phyloP scores from a whole-genome alignment of 495 filamentous ascomycete species.

The Penicillium antarcticum region DNA sequence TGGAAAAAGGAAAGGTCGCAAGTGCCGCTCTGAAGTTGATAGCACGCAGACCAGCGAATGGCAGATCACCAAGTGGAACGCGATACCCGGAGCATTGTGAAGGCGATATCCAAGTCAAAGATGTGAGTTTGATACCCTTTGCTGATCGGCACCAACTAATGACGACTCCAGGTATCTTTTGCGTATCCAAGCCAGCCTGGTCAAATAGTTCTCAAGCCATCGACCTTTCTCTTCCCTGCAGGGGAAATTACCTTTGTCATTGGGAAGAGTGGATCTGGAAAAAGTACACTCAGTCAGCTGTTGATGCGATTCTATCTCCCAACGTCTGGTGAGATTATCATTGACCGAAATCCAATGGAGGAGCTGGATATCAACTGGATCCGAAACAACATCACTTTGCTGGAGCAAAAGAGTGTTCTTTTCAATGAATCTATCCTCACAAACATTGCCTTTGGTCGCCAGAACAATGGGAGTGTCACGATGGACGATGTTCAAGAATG shows the following conservation, averaged over 20 bases:
- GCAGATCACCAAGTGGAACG: conserved; percentile 16
- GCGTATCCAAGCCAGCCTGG: conserved; percentile 74
- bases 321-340: conserved; percentile 57
- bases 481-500: conserved; percentile 51
- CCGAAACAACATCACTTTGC: conserved; percentile 71
- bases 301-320: conserved; percentile 74
- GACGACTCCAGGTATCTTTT: conserved; percentile 59
- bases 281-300: conserved; percentile 83
- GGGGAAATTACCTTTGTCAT: conserved; percentile 79
- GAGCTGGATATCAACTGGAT: conserved; percentile 69
- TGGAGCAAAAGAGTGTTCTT: conserved; percentile 78
- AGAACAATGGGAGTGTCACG: conserved; percentile 44
- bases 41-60: conserved; percentile 17
- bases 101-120: conserved; percentile 66
- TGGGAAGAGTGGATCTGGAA: conserved; percentile 86
- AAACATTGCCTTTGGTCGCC: conserved; percentile 77
- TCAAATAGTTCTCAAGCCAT: conserved; percentile 55
- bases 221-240: conserved; percentile 65
- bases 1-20: conserved; percentile 80
- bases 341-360: conserved; percentile 66
- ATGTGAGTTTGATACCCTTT: conserved; percentile 50
- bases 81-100: conserved; percentile 39
- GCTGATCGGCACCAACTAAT: background rate
- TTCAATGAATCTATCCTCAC: conserved; percentile 79
- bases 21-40: conserved; percentile 55